Evolutionary conservation across 2,329 filamentous ascomycete species (phyloP).

Genomic region (Aspergillus brunneoviolaceus): DNA sequence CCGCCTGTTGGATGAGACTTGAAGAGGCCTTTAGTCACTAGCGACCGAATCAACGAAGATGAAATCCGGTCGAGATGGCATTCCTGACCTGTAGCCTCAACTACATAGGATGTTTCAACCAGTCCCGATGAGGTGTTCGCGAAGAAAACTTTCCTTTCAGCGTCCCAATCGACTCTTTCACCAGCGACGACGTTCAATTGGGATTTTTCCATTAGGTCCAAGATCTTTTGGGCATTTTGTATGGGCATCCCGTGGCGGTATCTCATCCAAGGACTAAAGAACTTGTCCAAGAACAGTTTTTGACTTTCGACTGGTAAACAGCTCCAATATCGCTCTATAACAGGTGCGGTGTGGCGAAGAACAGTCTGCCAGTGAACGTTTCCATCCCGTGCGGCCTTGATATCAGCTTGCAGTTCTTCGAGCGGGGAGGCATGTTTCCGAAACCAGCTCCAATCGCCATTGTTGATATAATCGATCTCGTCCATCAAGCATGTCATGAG

Average conservation of each 20-base stretch:
- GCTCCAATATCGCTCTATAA: constrained; percentile 13
- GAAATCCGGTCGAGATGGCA: constrained; percentile 5
- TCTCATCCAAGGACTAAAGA: constrained; percentile 13
- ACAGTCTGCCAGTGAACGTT: constrained; percentile 8
- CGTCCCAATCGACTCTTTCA: constrained; percentile 5
- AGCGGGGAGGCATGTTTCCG: constrained; percentile 8
- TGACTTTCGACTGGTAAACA: constrained; percentile 4
- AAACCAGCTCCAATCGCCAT: constrained; percentile 13
- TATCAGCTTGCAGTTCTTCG: constrained; percentile 3
- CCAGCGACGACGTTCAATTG: constrained; percentile 10
- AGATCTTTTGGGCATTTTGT: constrained; percentile 9
- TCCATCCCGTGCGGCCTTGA: background rate
- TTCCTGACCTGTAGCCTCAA: constrained; percentile 14
- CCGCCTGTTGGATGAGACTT: constrained; percentile 10
- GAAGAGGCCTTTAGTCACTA: constrained; percentile 6
- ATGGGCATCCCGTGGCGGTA: constrained; percentile 14
- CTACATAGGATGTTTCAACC: constrained; percentile 9
- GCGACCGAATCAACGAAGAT: constrained; percentile 11
- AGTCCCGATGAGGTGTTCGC: constrained; percentile 5
- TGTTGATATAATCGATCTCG: constrained; percentile 7
- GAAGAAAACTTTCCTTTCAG: background rate
- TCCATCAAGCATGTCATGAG: constrained; percentile 12
- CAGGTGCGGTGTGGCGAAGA: constrained; percentile 7
- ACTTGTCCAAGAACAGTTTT: constrained; percentile 12
- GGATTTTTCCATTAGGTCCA: constrained; percentile 5